A percentile compares a stretch with the other conserved stretches of the same genome.
Evolutionary conservation across 306 rosid genomes (phyloP).

Genomic region (Carpinus viminea): DNA sequence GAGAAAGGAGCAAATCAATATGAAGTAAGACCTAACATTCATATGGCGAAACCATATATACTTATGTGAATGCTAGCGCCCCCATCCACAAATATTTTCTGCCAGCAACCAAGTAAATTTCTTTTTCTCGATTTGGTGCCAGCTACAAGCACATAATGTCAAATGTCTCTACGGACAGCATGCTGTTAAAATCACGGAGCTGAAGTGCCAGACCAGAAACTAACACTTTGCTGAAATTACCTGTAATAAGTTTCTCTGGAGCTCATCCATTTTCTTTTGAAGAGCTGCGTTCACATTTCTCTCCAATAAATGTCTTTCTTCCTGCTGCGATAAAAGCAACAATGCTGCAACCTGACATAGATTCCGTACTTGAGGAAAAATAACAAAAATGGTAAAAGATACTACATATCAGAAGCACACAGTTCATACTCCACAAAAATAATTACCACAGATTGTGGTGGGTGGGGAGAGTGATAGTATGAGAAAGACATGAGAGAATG

Average conservation of each 20-base stretch:
- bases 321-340: constrained; percentile 91
- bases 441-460: constrained; percentile 15
- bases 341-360: constrained; percentile 66
- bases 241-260: constrained; percentile 85
- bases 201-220: constrained; percentile 35
- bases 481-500: background rate
- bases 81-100: background rate
- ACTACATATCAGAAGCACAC: background rate
- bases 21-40: background rate
- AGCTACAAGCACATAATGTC: constrained; percentile 13
- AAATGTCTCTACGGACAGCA: constrained; percentile 11
- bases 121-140: background rate
- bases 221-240: constrained; percentile 41
- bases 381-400: constrained; percentile 3
- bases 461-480: background rate
- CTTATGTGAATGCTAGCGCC: background rate
- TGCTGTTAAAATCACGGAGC: constrained; percentile 18
- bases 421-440: background rate
- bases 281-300: constrained; percentile 78
- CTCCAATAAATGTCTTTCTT: constrained; percentile 83
- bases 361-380: constrained; percentile 29
- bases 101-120: background rate
- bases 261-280: constrained; percentile 81
- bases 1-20: background rate
- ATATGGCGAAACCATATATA: background rate